A percentile compares a stretch with the other conserved stretches of the same genome.
phyloP scores from a whole-genome alignment of 306 rosid species.

The Vigna radiata region DNA sequence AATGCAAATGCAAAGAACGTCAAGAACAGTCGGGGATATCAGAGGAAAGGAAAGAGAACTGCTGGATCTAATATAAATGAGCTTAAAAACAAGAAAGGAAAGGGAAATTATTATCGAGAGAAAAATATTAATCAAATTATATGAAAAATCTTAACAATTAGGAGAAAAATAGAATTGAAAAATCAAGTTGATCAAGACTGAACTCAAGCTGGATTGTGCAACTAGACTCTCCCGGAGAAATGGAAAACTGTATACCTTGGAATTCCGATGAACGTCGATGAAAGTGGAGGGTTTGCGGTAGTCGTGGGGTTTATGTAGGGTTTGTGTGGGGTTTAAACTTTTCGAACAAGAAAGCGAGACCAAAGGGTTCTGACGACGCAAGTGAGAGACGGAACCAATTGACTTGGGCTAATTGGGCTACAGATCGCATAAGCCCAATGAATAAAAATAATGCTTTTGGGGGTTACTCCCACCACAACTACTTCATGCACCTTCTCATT shows the following conservation, averaged over 20 bases:
- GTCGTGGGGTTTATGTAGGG: conserved; percentile 41
- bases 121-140: neutral
- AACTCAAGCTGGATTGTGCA: neutral
- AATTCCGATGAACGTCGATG: conserved; percentile 2
- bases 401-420: neutral
- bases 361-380: neutral
- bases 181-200: neutral
- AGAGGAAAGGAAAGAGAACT: neutral
- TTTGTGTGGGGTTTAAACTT: conserved; percentile 50
- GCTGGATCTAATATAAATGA: neutral
- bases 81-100: neutral
- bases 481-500: no score
- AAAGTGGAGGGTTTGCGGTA: neutral
- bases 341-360: conserved; percentile 35
- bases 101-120: neutral
- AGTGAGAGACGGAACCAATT: neutral
- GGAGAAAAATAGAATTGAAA: conserved; percentile 28
- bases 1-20: conserved; percentile 10
- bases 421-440: neutral
- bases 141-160: neutral
- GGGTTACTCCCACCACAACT: no score
- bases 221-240: neutral
- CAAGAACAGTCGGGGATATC: neutral
- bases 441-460: neutral
- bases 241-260: conserved; percentile 35